These are phyloP conservation scores for Chrysoporthe puriensis DNA, from an alignment of 2,329 filamentous ascomycete species.

Conservation along the genomic window DNA sequence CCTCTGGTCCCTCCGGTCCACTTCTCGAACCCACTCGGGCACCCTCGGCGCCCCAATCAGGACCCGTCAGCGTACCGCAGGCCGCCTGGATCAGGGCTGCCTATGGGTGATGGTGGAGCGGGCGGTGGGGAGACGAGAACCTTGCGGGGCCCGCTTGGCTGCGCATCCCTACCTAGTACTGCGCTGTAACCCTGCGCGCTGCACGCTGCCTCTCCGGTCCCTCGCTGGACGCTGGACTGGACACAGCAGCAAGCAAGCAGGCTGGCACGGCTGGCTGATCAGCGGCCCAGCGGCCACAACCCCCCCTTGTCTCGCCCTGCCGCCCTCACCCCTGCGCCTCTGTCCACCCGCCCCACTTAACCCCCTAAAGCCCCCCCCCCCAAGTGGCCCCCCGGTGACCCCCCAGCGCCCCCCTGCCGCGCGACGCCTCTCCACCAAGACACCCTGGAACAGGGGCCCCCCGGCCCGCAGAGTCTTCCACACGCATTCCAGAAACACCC, in stretches of 20 bases:
- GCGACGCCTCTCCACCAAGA: constrained; percentile 7
- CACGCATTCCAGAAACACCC: constrained; percentile 28
- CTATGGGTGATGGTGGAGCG: neutral
- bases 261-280: neutral
- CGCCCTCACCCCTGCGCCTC: constrained; percentile 2
- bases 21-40: neutral
- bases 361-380: neutral
- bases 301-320: constrained; percentile 1
- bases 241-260: neutral
- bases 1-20: neutral
- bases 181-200: constrained; percentile 6
- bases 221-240: neutral
- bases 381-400: too few relatives aligned
- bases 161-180: neutral
- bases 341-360: neutral
- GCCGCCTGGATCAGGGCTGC: neutral
- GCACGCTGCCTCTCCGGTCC: neutral
- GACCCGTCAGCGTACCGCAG: neutral
- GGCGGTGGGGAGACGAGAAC: neutral
- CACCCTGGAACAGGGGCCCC: constrained; percentile 7
- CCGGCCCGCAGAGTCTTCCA: constrained; percentile 27
- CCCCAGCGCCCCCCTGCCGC: neutral
- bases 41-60: neutral
- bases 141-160: neutral
- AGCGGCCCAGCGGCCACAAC: neutral